Evolutionary conservation across 768 basidiomycete species (phyloP).

Genomic region (Podaxis rugospora): DNA sequence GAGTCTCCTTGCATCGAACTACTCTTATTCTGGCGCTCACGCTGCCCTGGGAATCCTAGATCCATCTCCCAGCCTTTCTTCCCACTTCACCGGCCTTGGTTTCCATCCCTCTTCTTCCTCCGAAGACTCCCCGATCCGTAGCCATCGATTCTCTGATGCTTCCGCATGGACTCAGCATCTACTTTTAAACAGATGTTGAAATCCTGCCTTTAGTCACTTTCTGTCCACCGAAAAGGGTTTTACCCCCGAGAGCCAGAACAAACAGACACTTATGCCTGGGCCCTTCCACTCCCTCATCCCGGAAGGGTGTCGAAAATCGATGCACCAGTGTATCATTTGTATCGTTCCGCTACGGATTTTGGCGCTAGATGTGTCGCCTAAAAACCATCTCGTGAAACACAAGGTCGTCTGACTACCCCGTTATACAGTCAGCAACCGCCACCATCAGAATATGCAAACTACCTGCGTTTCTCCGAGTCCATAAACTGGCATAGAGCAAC

Average conservation of each 20-base stretch:
- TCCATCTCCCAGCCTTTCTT: constrained; percentile 19
- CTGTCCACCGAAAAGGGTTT: neutral
- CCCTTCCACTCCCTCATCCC: neutral
- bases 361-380: neutral
- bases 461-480: constrained; percentile 2
- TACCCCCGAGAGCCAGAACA: neutral
- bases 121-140: constrained; percentile 30
- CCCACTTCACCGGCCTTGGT: constrained; percentile 18
- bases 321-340: neutral
- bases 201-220: neutral
- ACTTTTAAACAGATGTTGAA: neutral
- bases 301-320: neutral
- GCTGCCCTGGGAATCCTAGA: constrained; percentile 4
- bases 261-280: neutral
- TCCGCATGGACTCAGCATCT: neutral
- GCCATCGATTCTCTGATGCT: constrained; percentile 14
- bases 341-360: neutral
- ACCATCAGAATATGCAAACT: neutral
- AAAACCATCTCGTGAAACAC: neutral
- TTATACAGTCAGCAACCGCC: neutral
- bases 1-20: neutral
- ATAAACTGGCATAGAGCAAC: neutral
- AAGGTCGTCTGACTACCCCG: neutral
- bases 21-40: neutral
- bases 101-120: constrained; percentile 26